Percentiles rank a stretch among this genome's conserved stretches.
Conservation (phyloP, 2,329 filamentous ascomycete genomes). For the Teratosphaeria pseudoeucalypti region DNA sequence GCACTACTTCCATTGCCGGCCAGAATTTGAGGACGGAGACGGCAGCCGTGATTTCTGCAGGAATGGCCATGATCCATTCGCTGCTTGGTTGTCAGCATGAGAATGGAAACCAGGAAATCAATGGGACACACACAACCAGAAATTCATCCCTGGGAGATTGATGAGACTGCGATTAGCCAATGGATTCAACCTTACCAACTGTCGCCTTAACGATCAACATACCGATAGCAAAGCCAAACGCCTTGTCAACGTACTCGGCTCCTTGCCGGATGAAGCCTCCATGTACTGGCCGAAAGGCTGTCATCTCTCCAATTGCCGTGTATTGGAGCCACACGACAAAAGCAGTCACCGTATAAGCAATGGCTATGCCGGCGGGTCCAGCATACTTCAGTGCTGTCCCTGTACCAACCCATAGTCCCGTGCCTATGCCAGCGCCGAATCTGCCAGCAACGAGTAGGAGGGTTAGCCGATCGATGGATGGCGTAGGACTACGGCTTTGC, state of each 20-base stretch:
- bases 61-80: conserved; percentile 26
- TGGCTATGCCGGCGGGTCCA: conserved; percentile 24
- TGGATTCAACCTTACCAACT: conserved; percentile 20
- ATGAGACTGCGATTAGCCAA: neutral
- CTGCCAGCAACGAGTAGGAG: no score
- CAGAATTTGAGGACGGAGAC: conserved; percentile 26
- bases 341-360: conserved; percentile 26
- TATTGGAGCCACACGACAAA: conserved; percentile 26
- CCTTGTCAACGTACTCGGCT: conserved; percentile 24
- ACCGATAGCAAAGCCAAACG: conserved; percentile 26
- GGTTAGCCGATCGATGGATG: no score
- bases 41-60: conserved; percentile 28
- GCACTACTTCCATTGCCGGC: conserved; percentile 18
- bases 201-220: conserved; percentile 11
- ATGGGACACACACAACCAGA: neutral
- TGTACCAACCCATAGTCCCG: neutral
- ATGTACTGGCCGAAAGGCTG: conserved; percentile 18
- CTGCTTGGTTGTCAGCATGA: neutral
- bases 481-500: no score
- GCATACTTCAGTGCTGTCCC: conserved; percentile 24
- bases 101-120: neutral
- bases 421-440: neutral
- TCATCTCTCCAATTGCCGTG: conserved; percentile 21
- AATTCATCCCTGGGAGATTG: neutral
- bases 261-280: conserved; percentile 26